A percentile compares a stretch with the other conserved stretches of the same genome.
phyloP scores from a whole-genome alignment of 2,329 filamentous ascomycete species.

The Nannizziopsis arthrosporioides region DNA sequence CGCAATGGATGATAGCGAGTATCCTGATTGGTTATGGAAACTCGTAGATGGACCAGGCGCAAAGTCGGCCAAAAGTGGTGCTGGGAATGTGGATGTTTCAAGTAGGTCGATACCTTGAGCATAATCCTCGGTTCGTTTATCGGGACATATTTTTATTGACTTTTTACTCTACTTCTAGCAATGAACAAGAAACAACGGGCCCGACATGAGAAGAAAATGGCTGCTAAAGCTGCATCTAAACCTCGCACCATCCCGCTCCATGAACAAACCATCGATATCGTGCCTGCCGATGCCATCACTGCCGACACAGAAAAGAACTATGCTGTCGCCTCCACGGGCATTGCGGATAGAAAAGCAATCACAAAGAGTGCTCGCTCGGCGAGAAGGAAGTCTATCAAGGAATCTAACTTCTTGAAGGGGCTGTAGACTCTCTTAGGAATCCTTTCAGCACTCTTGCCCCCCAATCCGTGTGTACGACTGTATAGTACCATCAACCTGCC shows the following conservation, averaged over 20 bases:
- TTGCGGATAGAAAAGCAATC: constrained; percentile 31
- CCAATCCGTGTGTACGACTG: too few relatives aligned
- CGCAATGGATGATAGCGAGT: constrained; percentile 37
- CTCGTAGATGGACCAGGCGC: constrained; percentile 31
- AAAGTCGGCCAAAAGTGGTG: constrained; percentile 22
- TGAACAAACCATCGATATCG: constrained; percentile 37
- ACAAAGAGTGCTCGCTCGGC: constrained; percentile 36
- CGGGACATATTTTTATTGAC: neutral
- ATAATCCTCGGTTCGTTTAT: constrained; percentile 9
- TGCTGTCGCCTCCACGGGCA: constrained; percentile 26
- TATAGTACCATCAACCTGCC: too few relatives aligned
- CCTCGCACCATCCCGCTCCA: constrained; percentile 35
- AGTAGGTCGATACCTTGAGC: constrained; percentile 9
- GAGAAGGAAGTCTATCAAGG: constrained; percentile 36
- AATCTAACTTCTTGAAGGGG: constrained; percentile 39
- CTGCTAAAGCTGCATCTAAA: constrained; percentile 28
- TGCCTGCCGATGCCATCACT: constrained; percentile 23
- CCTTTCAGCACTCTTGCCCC: too few relatives aligned
- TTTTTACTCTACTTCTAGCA: constrained; percentile 18
- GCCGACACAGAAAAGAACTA: constrained; percentile 18
- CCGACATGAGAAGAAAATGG: constrained; percentile 38
- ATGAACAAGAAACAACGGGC: constrained; percentile 40
- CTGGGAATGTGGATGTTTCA: constrained; percentile 27
- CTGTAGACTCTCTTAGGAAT: constrained; percentile 25
- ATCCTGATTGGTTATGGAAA: constrained; percentile 39